Conservation (phyloP, 768 basidiomycete species). For the Harrya chromipes region DNA sequence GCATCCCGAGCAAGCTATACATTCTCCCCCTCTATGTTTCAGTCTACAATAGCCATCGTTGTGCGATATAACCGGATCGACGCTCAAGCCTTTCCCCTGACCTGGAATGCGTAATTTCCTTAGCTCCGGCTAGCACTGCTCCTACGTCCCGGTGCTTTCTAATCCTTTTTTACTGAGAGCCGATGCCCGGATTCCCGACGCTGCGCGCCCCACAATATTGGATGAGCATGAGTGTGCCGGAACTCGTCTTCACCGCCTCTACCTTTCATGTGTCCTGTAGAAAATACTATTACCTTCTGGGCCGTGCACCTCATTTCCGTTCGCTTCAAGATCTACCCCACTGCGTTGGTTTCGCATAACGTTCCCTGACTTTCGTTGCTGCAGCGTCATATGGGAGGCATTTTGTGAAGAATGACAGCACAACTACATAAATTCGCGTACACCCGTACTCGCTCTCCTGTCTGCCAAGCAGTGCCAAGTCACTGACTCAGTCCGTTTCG, state of each 20-base stretch:
- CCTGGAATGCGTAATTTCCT: background rate
- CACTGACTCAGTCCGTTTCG: conserved; percentile 2
- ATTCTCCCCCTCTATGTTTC: background rate
- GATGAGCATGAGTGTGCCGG: conserved; percentile 1
- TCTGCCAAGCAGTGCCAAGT: conserved; percentile 10
- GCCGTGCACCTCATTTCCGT: conserved; percentile 17
- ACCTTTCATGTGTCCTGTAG: background rate
- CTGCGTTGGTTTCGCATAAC: conserved; percentile 9
- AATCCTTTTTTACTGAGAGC: background rate
- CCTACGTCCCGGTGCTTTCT: background rate
- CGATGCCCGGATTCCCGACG: conserved; percentile 1
- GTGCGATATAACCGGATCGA: conserved; percentile 29
- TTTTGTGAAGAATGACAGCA: conserved; percentile 7
- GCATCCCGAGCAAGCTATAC: conserved; percentile 2
- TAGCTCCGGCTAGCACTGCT: background rate
- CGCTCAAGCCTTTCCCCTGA: background rate
- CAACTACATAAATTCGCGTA: conserved; percentile 6
- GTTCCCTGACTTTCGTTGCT: background rate
- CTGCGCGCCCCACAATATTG: background rate
- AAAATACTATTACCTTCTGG: background rate
- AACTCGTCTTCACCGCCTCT: conserved; percentile 1
- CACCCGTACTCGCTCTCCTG: background rate
- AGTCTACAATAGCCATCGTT: background rate
- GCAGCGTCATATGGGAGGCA: background rate
- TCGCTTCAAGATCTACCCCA: background rate